phyloP scores from a whole-genome alignment of 768 basidiomycete species.

The Agrocybe chaxingu region DNA sequence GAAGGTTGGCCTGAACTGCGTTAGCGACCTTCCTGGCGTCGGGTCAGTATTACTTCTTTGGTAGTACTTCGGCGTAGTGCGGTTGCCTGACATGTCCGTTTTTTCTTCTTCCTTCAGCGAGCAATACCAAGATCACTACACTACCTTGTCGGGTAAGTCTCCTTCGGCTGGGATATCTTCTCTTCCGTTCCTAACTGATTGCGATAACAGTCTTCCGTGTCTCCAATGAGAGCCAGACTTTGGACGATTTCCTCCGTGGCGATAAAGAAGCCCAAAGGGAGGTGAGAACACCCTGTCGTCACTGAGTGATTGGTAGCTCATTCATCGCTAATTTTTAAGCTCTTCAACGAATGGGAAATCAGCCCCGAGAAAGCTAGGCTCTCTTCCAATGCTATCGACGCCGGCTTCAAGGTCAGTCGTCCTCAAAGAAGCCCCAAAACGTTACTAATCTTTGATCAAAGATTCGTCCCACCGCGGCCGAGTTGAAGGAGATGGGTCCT shows the following conservation, averaged over 20 bases:
- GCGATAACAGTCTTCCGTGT: constrained; percentile 53
- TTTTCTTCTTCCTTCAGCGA: constrained; percentile 34
- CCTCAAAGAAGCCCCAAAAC: neutral
- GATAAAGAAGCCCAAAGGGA: constrained; percentile 56
- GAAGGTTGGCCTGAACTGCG: constrained; percentile 56
- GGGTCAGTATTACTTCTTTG: constrained; percentile 36
- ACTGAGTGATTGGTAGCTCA: too few species aligned
- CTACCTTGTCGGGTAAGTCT: constrained; percentile 55
- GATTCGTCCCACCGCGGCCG: constrained; percentile 68
- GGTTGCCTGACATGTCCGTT: neutral
- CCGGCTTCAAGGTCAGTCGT: constrained; percentile 59
- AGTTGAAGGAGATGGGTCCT: constrained; percentile 76
- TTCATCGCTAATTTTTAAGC: constrained; percentile 19
- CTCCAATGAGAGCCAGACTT: constrained; percentile 57
- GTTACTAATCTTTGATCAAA: constrained; percentile 16
- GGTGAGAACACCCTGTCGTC: constrained; percentile 26
- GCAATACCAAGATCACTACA: constrained; percentile 75
- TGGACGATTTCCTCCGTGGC: constrained; percentile 71
- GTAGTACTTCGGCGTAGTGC: neutral
- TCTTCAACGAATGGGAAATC: constrained; percentile 63
- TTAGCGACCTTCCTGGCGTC: constrained; percentile 69
- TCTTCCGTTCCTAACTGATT: neutral
- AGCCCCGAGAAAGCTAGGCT: constrained; percentile 67
- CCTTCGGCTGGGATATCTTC: neutral
- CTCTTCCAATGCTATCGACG: constrained; percentile 71